These are phyloP conservation scores for Elymus sibiricus DNA, from an alignment of 176 grass and related monocot genomes.

Conservation along the genomic window DNA sequence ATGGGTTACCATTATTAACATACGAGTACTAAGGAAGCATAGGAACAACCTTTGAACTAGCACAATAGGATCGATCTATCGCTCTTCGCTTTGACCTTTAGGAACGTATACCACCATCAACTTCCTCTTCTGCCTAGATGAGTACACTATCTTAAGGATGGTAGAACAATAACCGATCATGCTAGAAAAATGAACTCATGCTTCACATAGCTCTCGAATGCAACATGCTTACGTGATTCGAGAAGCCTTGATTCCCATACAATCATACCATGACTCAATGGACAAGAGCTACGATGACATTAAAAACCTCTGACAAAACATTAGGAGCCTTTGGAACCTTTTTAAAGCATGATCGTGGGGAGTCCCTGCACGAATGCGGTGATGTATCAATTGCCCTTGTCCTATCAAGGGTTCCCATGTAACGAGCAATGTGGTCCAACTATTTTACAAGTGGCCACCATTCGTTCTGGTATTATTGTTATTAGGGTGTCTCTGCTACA, in stretches of 20 bases:
- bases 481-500: not conserved
- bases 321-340: not conserved
- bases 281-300: not conserved
- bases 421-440: not conserved
- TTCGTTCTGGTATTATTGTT: not conserved
- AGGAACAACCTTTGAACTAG: not conserved
- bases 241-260: not conserved
- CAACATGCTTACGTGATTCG: not conserved
- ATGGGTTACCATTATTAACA: not conserved
- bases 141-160: not conserved
- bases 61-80: not conserved
- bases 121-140: not conserved
- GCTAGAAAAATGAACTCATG: too few relatives aligned
- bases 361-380: not conserved
- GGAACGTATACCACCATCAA: not conserved
- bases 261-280: not conserved
- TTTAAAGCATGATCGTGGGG: not conserved
- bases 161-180: too few relatives aligned
- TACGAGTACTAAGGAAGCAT: not conserved
- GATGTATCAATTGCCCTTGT: too few relatives aligned
- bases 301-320: not conserved
- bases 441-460: not conserved
- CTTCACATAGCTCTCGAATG: too few relatives aligned
- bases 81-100: not conserved
- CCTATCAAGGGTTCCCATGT: not conserved